Evolutionary conservation across 2,329 filamentous ascomycete genomes (phyloP).

Genomic region (Xylariaceae sp.): DNA sequence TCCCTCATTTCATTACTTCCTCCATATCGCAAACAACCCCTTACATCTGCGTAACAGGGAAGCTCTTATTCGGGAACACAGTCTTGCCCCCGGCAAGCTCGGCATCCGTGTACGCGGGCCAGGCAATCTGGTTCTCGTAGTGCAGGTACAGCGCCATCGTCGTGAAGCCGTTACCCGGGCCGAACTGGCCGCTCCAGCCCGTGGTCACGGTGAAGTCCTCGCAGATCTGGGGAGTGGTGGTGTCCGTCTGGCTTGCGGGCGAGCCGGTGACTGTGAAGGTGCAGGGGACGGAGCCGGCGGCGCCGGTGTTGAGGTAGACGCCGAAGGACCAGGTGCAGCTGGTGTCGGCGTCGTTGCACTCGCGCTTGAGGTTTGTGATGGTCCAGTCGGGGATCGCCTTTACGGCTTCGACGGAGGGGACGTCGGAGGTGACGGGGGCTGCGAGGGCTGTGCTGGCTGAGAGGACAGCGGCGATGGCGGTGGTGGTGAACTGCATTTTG

Average conservation of each 20-base stretch:
- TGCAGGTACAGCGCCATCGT: slow-evolving; percentile 46
- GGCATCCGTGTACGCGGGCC: slow-evolving; percentile 49
- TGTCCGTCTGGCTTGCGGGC: slow-evolving; percentile 36
- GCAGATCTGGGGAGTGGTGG: slow-evolving; percentile 34
- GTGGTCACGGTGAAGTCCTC: slow-evolving; percentile 47
- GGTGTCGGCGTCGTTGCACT: slow-evolving; percentile 37
- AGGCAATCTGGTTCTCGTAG: slow-evolving; percentile 41
- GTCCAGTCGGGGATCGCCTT: slow-evolving; percentile 35
- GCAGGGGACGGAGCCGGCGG: slow-evolving; percentile 33
- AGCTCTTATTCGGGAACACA: slow-evolving; percentile 43
- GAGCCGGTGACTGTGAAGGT: slow-evolving; percentile 34
- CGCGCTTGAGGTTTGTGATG: slow-evolving; percentile 35
- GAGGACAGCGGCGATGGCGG: slow-evolving; percentile 17
- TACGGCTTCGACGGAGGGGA: too few species aligned
- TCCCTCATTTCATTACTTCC: background rate
- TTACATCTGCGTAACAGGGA: slow-evolving; percentile 21
- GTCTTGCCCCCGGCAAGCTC: slow-evolving; percentile 41
- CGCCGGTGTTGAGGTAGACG: slow-evolving; percentile 34
- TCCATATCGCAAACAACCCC: background rate
- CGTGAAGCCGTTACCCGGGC: slow-evolving; percentile 48
- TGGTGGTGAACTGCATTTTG: slow-evolving; percentile 36
- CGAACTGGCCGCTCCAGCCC: slow-evolving; percentile 54
- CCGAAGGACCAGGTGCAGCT: slow-evolving; percentile 39
- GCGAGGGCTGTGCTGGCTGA: slow-evolving; percentile 14
- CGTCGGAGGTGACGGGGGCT: slow-evolving; percentile 23